Base-by-base conservation (phyloP, 176 grass and related monocot species). In the Triticum urartu region DNA sequence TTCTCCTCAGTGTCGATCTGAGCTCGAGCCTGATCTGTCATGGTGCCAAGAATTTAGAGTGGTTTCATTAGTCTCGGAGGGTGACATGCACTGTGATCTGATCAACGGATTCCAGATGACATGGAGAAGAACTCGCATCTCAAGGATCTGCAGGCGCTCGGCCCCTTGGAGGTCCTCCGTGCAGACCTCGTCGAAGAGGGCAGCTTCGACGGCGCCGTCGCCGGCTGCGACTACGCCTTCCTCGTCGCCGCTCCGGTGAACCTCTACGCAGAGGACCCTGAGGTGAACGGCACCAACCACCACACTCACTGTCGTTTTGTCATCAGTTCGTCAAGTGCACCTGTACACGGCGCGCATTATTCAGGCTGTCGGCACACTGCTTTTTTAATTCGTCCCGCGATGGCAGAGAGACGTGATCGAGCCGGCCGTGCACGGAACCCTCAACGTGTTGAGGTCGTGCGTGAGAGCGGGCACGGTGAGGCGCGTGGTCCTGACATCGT, bases 221-320 rank as follows among this genome's bases (percentile, higher is more conserved):
- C 72, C 5, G 89, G 87, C 56, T 93, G 93, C 26, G 48, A 88
- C 11, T 95, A 90, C 52, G 89, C 84, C 38, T 98, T 98, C 86
- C 87, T 93, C 30, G 72, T 95, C 4, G 95, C 93, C 9, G 93
- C 95, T 59, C 95, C 95, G 5, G 83, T 93, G 83, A 92, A 92
- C 32, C 0, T 90, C 13, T 3, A 17, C 0, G 13, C 87, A 9
- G 15, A 88, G 47, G 68, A 95, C 17, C 93, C 91, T 3, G 87
- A 95, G 89, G 95, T 97, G 11, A 39, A 65, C 11, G 5, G 1
- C 15, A 30, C 28, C 28, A 22, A 6, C 13, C 24, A 10, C 36
- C 3, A 43, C 9, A 8, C 40, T 42, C 38, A 40, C 9, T 40
- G 38, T 40, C 28, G 28, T 2, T 30, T 30, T 30, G 7, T 2